Conservation (phyloP, 2,329 filamentous ascomycete genomes). For the Corinectria fuckeliana region DNA sequence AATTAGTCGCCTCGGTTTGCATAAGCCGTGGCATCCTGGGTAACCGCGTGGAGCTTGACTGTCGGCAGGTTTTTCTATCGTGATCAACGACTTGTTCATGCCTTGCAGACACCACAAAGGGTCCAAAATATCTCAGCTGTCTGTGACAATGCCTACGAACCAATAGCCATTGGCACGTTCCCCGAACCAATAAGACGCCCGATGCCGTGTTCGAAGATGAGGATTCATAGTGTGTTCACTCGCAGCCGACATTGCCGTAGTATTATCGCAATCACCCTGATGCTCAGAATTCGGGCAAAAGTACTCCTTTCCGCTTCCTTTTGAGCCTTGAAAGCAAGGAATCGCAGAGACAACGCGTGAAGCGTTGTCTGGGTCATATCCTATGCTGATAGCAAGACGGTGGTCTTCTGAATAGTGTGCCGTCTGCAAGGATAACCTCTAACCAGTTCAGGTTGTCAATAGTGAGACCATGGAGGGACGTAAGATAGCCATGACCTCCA, state of each 20-base stretch:
- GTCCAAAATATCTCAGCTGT: constrained; percentile 39
- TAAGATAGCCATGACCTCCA: constrained; percentile 65
- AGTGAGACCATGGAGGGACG: constrained; percentile 58
- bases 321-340: constrained; percentile 30
- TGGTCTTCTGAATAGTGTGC: constrained; percentile 31
- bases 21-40: constrained; percentile 49
- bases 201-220: constrained; percentile 33
- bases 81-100: constrained; percentile 33
- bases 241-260: constrained; percentile 30
- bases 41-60: constrained; percentile 46
- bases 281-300: constrained; percentile 29
- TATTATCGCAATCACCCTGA: constrained; percentile 18
- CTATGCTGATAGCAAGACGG: constrained; percentile 35
- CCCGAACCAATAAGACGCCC: constrained; percentile 35
- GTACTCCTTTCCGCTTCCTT: constrained; percentile 22
- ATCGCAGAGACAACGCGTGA: constrained; percentile 27
- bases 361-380: constrained; percentile 25
- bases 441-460: constrained; percentile 50
- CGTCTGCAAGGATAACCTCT: constrained; percentile 48
- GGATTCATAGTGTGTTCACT: constrained; percentile 35
- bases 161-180: constrained; percentile 45
- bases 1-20: constrained; percentile 52
- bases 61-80: constrained; percentile 53
- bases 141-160: constrained; percentile 35
- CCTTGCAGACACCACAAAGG: constrained; percentile 28